Evolutionary conservation across 768 basidiomycete species (phyloP).

Genomic region (Leccinellum rugosiceps): DNA sequence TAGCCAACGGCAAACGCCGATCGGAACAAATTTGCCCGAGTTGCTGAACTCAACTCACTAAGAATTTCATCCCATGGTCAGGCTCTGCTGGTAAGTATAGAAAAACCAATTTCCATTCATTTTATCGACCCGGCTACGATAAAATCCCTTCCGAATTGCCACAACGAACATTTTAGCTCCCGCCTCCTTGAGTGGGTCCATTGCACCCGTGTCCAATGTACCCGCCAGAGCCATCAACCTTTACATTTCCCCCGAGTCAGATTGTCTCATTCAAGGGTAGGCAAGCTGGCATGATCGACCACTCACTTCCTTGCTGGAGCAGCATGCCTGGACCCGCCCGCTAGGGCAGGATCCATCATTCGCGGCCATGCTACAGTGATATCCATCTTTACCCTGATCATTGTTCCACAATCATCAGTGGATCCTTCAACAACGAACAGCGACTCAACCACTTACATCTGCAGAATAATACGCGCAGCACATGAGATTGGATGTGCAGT

Average conservation of each 20-base stretch:
- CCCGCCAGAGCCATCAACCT: background rate
- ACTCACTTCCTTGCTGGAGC: conserved; percentile 1
- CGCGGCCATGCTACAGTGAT: background rate
- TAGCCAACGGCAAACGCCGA: too few relatives aligned
- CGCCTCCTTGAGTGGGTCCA: too few relatives aligned
- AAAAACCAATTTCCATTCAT: too few relatives aligned
- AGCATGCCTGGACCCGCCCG: background rate
- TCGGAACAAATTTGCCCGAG: too few relatives aligned
- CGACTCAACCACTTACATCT: background rate
- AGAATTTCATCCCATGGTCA: too few relatives aligned
- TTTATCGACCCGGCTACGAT: too few relatives aligned
- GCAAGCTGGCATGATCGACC: too few relatives aligned
- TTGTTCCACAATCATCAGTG: background rate
- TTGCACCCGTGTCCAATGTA: too few relatives aligned
- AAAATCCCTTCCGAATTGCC: too few relatives aligned
- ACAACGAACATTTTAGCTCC: too few relatives aligned
- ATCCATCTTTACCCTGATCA: background rate
- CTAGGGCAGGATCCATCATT: background rate
- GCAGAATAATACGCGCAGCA: background rate
- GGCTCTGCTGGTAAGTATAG: too few relatives aligned
- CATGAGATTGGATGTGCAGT: background rate
- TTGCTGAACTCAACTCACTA: too few relatives aligned
- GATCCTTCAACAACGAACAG: background rate
- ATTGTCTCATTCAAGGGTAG: background rate
- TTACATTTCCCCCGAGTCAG: background rate